Conservation (phyloP, 768 basidiomycete species). For the Hysterangium stoloniferum region DNA sequence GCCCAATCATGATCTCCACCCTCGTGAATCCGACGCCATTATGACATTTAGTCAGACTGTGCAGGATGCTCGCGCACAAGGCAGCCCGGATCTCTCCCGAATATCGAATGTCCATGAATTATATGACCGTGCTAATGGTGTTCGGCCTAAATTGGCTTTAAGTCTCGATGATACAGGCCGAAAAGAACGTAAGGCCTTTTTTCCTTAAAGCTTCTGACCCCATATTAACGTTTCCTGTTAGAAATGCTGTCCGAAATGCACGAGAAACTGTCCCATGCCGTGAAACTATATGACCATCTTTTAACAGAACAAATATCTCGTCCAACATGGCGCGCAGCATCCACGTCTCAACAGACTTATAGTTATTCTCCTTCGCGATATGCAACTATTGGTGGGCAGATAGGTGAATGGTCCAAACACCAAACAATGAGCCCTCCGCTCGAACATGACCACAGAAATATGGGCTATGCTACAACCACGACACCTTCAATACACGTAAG, state of each 20-base stretch:
- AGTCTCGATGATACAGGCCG: conserved; percentile 77
- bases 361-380: conserved; percentile 25
- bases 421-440: too few relatives aligned
- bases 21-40: conserved; percentile 78
- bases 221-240: conserved; percentile 22
- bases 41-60: conserved; percentile 88
- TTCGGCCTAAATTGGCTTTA: conserved; percentile 76
- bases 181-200: conserved; percentile 64
- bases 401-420: too few relatives aligned
- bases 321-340: conserved; percentile 43
- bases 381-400: conserved; percentile 24
- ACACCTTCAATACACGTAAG: conserved; percentile 21
- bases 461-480: conserved; percentile 19
- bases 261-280: conserved; percentile 85
- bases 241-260: conserved; percentile 93
- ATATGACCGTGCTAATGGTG: conserved; percentile 70
- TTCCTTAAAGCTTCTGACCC: conserved; percentile 1
- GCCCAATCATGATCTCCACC: conserved; percentile 74
- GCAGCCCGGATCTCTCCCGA: conserved; percentile 67
- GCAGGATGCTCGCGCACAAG: conserved; percentile 72
- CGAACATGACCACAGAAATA: too few relatives aligned
- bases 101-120: conserved; percentile 82
- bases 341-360: conserved; percentile 14
- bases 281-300: conserved; percentile 84
- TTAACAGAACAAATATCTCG: conserved; percentile 76